These are phyloP conservation scores for Heritiera littoralis DNA, from an alignment of 345 rosid genomes.

Conservation along the genomic window DNA sequence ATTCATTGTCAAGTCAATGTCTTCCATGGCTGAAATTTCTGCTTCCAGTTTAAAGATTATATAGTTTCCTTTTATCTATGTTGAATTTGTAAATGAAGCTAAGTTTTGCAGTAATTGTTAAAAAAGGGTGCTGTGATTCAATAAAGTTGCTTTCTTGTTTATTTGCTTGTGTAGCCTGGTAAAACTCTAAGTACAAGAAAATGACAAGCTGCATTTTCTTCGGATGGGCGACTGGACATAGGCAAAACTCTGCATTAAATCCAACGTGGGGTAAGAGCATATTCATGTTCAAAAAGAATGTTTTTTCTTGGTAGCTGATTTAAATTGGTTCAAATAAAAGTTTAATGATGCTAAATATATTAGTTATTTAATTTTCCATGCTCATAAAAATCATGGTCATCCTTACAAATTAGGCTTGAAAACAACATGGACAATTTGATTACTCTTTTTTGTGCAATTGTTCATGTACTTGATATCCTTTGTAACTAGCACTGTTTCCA, in stretches of 20 bases:
- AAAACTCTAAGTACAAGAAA: slow-evolving; percentile 95
- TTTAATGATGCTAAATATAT: neutral
- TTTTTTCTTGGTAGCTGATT: slow-evolving; percentile 14
- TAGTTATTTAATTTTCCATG: neutral
- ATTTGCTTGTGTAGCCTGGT: slow-evolving; percentile 67
- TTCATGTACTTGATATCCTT: neutral
- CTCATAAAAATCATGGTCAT: neutral
- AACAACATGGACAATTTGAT: neutral
- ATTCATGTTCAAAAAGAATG: neutral
- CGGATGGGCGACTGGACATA: slow-evolving; percentile 78
- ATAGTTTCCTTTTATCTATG: slow-evolving; percentile 3
- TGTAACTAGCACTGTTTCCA: neutral
- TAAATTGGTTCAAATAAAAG: neutral
- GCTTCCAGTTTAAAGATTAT: neutral
- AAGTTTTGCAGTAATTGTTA: neutral
- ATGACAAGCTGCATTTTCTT: slow-evolving; percentile 90
- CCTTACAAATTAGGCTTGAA: neutral
- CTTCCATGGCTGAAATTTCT: neutral
- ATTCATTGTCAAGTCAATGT: neutral
- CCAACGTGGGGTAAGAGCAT: slow-evolving; percentile 72
- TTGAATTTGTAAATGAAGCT: slow-evolving; percentile 5
- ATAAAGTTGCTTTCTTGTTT: slow-evolving; percentile 1
- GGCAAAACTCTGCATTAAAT: slow-evolving; percentile 79
- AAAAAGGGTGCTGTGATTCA: neutral
- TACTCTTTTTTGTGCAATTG: neutral